Evolutionary conservation across 495 filamentous ascomycete species (phyloP), one percentile per base, ranked within the genome.

Genomic region (Hypoxylon fragiforme): DNA sequence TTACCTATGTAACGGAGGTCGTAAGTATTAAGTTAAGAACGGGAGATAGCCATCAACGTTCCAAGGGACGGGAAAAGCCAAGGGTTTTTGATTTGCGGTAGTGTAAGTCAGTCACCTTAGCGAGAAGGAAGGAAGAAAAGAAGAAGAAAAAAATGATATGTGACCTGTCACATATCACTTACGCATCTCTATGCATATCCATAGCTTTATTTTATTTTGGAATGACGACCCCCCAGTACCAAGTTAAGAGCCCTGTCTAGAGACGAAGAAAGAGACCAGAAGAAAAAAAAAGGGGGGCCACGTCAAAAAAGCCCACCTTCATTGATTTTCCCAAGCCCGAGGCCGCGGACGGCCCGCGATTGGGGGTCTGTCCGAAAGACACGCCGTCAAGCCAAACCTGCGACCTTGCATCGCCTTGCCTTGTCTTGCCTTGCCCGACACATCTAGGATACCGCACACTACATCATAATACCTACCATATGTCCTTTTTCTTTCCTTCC

Each of bases 361-460:
- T 61, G 57, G 57, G 57, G 57, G 57, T 56, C 57, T 61, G 57
- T 46, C 51, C 57, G 50, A 56, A 56, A 42, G 52, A 62, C 58
- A 54, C 58, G 47, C 58, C 52, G 58, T 49, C 47, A 47, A 52
- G 57, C 30, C 44, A 42, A n/a, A 12, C 13, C 14, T 44, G 14
- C 41, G 12, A 26, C 35, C 47, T 21, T 52, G 43, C 20, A 22
- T 41, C 18, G 35, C 46, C 54, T 47, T 28, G 16, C 39, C 47
- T 44, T 28, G 49, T 38, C 43, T 44, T 50, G 44, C 44, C 55
- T 22, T 58, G 50, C 56, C 56, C 31, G 50, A 39, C 42, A 54
- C 44, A 50, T 50, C 49, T 50, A 41, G 34, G 57, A 44, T 45
- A 37, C 54, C 44, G 45, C 57, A 52, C 50, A 60, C 45, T 44